A percentile compares a stretch with the other conserved stretches of the same genome.
These are phyloP conservation scores for Huntiella savannae DNA, from an alignment of 2,329 filamentous ascomycete species.

Conservation along the genomic window DNA sequence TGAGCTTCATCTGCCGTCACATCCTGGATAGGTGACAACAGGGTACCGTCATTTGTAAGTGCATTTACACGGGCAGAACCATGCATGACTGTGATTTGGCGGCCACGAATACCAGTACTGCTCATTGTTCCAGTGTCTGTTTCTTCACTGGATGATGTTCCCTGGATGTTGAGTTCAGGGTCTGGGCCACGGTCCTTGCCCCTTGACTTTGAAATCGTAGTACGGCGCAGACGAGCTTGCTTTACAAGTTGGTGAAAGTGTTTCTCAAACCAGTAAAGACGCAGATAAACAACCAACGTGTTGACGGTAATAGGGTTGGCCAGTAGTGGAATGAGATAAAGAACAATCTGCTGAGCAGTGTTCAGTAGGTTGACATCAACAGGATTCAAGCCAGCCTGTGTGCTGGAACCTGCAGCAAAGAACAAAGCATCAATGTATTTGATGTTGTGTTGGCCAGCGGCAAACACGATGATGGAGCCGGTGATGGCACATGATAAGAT, in stretches of 20 bases:
- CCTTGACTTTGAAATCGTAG: slow-evolving; percentile 39
- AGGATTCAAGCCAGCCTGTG: slow-evolving; percentile 85
- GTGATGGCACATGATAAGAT: slow-evolving; percentile 56
- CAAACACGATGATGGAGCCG: slow-evolving; percentile 60
- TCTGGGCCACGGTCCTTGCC: slow-evolving; percentile 17
- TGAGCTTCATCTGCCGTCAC: slow-evolving; percentile 19
- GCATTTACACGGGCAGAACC: slow-evolving; percentile 32
- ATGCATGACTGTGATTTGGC: slow-evolving; percentile 48
- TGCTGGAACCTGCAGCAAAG: slow-evolving; percentile 69
- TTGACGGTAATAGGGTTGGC: slow-evolving; percentile 74
- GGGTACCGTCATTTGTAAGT: slow-evolving; percentile 40
- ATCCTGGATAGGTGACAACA: slow-evolving; percentile 9
- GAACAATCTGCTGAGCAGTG: slow-evolving; percentile 53
- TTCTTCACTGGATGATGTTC: slow-evolving; percentile 1
- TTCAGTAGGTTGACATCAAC: slow-evolving; percentile 46
- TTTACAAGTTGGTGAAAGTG: slow-evolving; percentile 69
- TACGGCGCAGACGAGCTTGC: slow-evolving; percentile 49
- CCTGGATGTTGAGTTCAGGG: slow-evolving; percentile 12
- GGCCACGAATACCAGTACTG: slow-evolving; percentile 37
- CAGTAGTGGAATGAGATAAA: slow-evolving; percentile 53
- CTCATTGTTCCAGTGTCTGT: background rate
- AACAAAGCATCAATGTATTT: slow-evolving; percentile 75
- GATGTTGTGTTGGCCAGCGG: slow-evolving; percentile 35
- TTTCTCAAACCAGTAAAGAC: slow-evolving; percentile 96
- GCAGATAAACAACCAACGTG: slow-evolving; percentile 72